Conservation (phyloP, 208 protist genomes). For the Trypanosoma mega region DNA sequence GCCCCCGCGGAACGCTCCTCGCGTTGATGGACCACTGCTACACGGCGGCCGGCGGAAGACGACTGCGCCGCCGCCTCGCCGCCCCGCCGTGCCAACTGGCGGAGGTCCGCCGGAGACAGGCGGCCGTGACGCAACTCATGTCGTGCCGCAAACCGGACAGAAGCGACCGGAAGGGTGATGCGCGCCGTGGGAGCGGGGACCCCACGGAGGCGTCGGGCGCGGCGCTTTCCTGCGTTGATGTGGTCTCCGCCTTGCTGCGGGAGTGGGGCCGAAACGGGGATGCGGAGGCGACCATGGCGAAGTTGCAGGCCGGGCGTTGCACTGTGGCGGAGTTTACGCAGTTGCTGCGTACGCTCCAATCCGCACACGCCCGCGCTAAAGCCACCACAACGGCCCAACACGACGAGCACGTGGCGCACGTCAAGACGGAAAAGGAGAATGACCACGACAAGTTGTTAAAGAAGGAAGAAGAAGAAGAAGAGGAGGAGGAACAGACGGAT, state of each 20-base stretch:
- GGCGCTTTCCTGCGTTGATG: too few relatives aligned
- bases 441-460: too few relatives aligned
- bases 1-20: conserved; percentile 49
- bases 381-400: conserved; percentile 2
- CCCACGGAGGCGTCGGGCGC: too few relatives aligned
- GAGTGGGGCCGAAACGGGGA: conserved; percentile 74
- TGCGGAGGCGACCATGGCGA: conserved; percentile 71
- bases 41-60: conserved; percentile 57
- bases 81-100: conserved; percentile 39
- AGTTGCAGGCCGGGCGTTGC: conserved; percentile 75
- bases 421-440: too few relatives aligned
- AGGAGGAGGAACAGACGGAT: too few relatives aligned
- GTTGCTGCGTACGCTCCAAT: conserved; percentile 55
- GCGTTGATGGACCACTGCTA: conserved; percentile 66
- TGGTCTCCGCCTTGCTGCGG: conserved; percentile 53
- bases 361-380: conserved; percentile 29
- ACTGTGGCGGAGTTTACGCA: conserved; percentile 68
- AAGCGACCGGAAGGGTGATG: too few relatives aligned
- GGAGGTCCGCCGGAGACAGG: conserved; percentile 46
- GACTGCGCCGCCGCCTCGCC: conserved; percentile 68
- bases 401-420: too few relatives aligned
- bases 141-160: too few relatives aligned
- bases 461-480: too few relatives aligned
- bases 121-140: conserved; percentile 48
- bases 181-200: too few relatives aligned